Percentiles rank a stretch among this genome's conserved stretches.
Conservation (phyloP, 2,329 filamentous ascomycete species). For the Chaetoscypha palmicola region DNA sequence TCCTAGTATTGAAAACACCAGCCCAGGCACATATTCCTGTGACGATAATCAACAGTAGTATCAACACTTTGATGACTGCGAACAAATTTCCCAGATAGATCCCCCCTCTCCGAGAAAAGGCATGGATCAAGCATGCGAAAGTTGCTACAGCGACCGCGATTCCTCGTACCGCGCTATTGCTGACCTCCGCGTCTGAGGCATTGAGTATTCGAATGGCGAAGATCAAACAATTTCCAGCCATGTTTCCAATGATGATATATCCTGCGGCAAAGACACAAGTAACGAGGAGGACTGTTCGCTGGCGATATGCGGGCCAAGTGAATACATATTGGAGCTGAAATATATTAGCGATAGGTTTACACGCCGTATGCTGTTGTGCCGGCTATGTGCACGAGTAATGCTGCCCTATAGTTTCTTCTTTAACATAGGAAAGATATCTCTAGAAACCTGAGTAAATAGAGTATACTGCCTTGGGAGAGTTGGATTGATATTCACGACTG, state of each 20-base stretch:
- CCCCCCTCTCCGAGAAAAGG: not conserved
- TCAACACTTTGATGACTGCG: not conserved
- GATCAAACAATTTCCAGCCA: not conserved
- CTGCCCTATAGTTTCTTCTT: too few relatives aligned
- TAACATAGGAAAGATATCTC: too few relatives aligned
- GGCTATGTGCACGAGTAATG: too few relatives aligned
- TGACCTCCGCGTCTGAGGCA: not conserved
- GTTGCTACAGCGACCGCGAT: not conserved
- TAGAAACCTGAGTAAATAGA: too few relatives aligned
- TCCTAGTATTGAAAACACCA: slow-evolving; percentile 1
- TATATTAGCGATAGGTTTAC: too few relatives aligned
- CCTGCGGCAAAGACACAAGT: not conserved
- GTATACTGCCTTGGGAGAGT: too few relatives aligned
- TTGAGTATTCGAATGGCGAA: not conserved
- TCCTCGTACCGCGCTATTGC: not conserved
- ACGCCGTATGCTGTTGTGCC: too few relatives aligned
- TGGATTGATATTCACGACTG: too few relatives aligned
- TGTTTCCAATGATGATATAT: not conserved
- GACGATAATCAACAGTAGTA: not conserved
- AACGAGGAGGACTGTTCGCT: not conserved
- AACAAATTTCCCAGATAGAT: not conserved
- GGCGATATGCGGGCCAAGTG: not conserved
- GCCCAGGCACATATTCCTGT: not conserved
- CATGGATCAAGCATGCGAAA: not conserved
- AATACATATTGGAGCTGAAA: not conserved